Evolutionary conservation across 805 yeast species (phyloP).

Genomic region (Lipomyces japonicus): DNA sequence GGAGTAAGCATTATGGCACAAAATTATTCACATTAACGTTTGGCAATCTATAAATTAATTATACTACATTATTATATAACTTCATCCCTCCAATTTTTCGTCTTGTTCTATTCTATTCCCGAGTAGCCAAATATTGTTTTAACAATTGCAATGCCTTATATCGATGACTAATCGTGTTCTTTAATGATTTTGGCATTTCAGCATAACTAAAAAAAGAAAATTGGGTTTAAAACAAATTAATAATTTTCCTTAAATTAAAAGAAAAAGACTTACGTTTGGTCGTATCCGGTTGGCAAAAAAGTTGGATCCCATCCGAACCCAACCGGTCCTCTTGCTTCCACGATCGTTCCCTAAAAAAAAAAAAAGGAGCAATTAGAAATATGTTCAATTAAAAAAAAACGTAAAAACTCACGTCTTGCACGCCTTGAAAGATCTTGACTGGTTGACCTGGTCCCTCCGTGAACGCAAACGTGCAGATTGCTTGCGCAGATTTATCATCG

Average conservation of each 20-base stretch:
- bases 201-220: constrained; percentile 52
- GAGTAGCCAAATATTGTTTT: constrained; percentile 44
- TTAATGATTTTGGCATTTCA: constrained; percentile 72
- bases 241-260: not conserved
- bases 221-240: constrained; percentile 20
- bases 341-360: constrained; percentile 76
- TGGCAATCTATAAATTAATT: not conserved
- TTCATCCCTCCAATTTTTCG: not conserved
- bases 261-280: constrained; percentile 45
- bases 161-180: constrained; percentile 84
- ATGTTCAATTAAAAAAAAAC: not conserved
- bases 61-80: not conserved
- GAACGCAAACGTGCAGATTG: constrained; percentile 89
- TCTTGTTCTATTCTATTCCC: constrained; percentile 2
- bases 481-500: constrained; percentile 79
- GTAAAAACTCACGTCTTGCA: constrained; percentile 18
- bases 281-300: constrained; percentile 75
- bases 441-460: constrained; percentile 74
- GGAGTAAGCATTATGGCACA: not conserved
- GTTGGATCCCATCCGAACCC: constrained; percentile 94
- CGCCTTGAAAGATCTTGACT: constrained; percentile 78
- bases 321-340: constrained; percentile 68
- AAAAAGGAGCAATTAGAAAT: not conserved
- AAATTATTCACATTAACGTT: not conserved
- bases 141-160: constrained; percentile 75